A percentile compares a stretch with the other conserved stretches of the same genome.
These are phyloP conservation scores for Hymenoscyphus infarciens DNA, from an alignment of 2,329 filamentous ascomycete species.

Conservation along the genomic window DNA sequence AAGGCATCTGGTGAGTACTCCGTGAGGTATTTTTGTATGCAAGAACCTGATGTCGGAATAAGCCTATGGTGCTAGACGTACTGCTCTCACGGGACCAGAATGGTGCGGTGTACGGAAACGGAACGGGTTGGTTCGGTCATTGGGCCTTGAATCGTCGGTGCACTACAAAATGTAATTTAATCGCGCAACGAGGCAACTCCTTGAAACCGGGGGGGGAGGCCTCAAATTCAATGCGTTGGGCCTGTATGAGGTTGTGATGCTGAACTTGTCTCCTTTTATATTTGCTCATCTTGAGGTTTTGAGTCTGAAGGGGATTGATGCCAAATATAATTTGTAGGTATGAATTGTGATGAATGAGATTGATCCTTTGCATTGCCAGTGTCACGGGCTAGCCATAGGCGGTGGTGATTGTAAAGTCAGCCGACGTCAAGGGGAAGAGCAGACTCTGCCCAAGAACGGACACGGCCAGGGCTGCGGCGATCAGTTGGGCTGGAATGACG, in stretches of 20 bases:
- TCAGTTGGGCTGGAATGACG: slow-evolving; percentile 2
- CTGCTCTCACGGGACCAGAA: background rate
- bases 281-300: background rate
- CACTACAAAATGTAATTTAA: slow-evolving; percentile 10
- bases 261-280: background rate
- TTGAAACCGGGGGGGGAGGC: slow-evolving; percentile 9
- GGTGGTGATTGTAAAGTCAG: background rate
- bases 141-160: slow-evolving; percentile 1
- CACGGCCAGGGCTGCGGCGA: background rate
- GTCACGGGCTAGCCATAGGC: background rate
- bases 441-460: background rate
- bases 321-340: too few relatives aligned
- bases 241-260: background rate
- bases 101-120: background rate
- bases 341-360: background rate
- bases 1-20: background rate
- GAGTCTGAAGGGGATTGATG: too few relatives aligned
- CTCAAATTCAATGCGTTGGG: background rate
- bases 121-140: background rate
- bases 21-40: background rate
- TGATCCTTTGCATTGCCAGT: background rate
- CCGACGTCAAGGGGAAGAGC: background rate
- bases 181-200: slow-evolving; percentile 15
- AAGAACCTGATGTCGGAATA: background rate
- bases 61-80: background rate